These are phyloP conservation scores for Cupressus sempervirens DNA, from an alignment of 75 land plant species.

Conservation along the genomic window DNA sequence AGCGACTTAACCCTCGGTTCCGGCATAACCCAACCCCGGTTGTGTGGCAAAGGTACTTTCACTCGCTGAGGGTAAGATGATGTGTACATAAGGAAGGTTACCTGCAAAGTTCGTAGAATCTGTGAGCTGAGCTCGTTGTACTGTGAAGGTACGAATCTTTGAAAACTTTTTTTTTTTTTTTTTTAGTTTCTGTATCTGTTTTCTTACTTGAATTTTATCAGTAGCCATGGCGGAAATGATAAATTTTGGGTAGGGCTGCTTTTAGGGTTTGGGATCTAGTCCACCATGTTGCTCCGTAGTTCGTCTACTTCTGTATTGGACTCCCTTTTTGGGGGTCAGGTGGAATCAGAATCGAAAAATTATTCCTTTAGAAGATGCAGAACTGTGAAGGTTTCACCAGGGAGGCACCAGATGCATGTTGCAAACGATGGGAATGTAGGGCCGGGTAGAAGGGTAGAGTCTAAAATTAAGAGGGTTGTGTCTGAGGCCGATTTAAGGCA, in stretches of 20 bases:
- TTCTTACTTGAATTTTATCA: background rate
- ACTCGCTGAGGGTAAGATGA: background rate
- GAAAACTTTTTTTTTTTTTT: background rate
- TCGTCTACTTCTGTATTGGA: conserved; percentile 35
- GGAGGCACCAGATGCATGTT: background rate
- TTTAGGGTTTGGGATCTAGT: background rate
- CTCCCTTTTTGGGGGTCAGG: conserved; percentile 14
- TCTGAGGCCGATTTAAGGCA: conserved; percentile 17
- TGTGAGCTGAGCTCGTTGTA: background rate
- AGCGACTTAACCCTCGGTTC: background rate
- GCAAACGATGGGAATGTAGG: background rate
- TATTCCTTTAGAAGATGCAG: background rate
- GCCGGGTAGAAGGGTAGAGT: background rate
- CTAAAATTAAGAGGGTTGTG: conserved; percentile 3
- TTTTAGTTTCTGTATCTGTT: no score
- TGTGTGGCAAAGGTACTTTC: background rate
- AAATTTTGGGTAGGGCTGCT: background rate
- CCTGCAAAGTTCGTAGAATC: background rate
- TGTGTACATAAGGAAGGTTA: background rate
- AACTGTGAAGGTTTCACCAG: background rate
- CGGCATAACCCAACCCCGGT: background rate
- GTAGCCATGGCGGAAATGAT: background rate
- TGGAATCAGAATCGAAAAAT: conserved; percentile 3
- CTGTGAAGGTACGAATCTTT: background rate
- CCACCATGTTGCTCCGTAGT: conserved; percentile 40